phyloP scores from a whole-genome alignment of 2,329 filamentous ascomycete species.

The Rutstroemia sp. region DNA sequence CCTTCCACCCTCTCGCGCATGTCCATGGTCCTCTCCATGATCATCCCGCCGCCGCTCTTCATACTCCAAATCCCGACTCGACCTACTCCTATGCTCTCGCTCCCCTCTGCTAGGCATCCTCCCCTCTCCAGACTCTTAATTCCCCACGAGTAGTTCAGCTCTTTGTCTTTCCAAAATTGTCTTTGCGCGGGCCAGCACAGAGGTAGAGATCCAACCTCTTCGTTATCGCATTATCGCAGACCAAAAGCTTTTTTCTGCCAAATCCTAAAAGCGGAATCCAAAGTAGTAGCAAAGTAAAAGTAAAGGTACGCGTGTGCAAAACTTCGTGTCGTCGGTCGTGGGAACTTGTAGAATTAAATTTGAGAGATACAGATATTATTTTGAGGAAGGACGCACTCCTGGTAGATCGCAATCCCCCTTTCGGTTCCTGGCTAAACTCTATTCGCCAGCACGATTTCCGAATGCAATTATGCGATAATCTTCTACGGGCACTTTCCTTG shows the following conservation, averaged over 20 bases:
- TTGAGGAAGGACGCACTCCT: neutral
- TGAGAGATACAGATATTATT: neutral
- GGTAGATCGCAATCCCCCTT: neutral
- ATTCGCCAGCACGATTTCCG: neutral
- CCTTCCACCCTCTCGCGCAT: neutral
- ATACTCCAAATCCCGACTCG: slow-evolving; percentile 3
- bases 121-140: neutral
- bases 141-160: neutral
- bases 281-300: neutral
- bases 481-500: neutral
- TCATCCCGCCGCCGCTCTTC: neutral
- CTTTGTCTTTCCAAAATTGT: neutral
- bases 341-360: neutral
- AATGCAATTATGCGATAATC: neutral
- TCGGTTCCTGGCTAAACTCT: neutral
- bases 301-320: neutral
- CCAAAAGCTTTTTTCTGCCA: neutral
- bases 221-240: slow-evolving; percentile 3
- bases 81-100: slow-evolving; percentile 1
- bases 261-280: neutral
- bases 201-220: neutral
- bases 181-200: neutral
- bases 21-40: neutral
- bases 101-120: slow-evolving; percentile 3
- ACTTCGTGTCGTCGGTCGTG: neutral